phyloP scores from a whole-genome alignment of 2,329 filamentous ascomycete genomes.

The Trichothecium roseum region DNA sequence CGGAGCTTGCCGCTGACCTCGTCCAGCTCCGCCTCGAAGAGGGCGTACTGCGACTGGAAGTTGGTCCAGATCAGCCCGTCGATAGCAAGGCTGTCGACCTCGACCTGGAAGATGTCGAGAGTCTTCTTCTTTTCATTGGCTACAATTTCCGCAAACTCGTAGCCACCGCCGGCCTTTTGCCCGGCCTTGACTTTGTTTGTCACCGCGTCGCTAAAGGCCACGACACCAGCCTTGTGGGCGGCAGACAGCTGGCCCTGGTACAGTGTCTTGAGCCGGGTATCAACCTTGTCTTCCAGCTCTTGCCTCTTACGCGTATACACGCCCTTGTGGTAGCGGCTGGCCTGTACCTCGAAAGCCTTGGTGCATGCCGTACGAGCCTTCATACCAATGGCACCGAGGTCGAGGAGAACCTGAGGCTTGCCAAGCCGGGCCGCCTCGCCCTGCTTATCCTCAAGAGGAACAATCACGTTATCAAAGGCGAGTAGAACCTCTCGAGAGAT shows the following conservation, averaged over 20 bases:
- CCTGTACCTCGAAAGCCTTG: conserved; percentile 79
- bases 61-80: conserved; percentile 79
- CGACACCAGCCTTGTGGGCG: conserved; percentile 79
- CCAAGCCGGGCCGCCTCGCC: conserved; percentile 64
- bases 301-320: conserved; percentile 79
- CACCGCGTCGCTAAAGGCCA: conserved; percentile 79
- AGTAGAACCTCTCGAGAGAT: conserved; percentile 83
- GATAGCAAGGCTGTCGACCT: conserved; percentile 65
- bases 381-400: conserved; percentile 66
- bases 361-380: conserved; percentile 62
- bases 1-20: conserved; percentile 76
- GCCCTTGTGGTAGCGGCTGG: conserved; percentile 91
- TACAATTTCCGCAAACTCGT: conserved; percentile 95
- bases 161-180: conserved; percentile 81
- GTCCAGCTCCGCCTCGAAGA: conserved; percentile 86
- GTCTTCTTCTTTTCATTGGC: conserved; percentile 69
- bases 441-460: conserved; percentile 79
- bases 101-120: conserved; percentile 62
- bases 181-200: conserved; percentile 78
- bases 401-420: conserved; percentile 58
- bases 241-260: conserved; percentile 83
- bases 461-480: conserved; percentile 71
- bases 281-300: conserved; percentile 80
- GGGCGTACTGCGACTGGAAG: conserved; percentile 65
- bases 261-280: conserved; percentile 75